Conservation (phyloP, 2,329 filamentous ascomycete species). For the Penicillium sp. region DNA sequence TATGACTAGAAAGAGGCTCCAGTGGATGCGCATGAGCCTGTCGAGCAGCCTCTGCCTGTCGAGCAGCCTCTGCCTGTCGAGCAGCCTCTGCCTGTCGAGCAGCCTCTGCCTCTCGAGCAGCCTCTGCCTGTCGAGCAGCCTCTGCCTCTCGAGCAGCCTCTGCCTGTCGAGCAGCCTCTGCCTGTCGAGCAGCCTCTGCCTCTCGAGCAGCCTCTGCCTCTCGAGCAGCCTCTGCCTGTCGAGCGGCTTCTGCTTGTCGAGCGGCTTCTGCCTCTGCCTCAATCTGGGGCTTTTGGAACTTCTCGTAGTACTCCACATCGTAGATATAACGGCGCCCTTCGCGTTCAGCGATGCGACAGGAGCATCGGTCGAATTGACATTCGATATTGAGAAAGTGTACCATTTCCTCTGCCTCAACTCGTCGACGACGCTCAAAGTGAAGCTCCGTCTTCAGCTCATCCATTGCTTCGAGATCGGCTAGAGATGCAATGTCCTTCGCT, state of each 20-base stretch:
- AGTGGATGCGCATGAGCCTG: constrained; percentile 1
- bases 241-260: constrained; percentile 1
- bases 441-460: constrained; percentile 50
- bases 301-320: constrained; percentile 34
- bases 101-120: not conserved
- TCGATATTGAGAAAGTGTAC: constrained; percentile 52
- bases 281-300: constrained; percentile 21
- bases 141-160: not conserved
- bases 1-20: constrained; percentile 15
- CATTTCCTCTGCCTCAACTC: constrained; percentile 56
- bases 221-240: not conserved
- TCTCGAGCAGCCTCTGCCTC: not conserved
- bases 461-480: constrained; percentile 45
- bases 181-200: constrained; percentile 7
- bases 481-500: constrained; percentile 22
- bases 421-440: constrained; percentile 48
- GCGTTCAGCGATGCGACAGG: constrained; percentile 47
- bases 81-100: not conserved
- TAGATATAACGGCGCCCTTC: constrained; percentile 42
- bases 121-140: not conserved
- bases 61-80: not conserved
- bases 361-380: constrained; percentile 50
- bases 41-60: constrained; percentile 4
- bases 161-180: not conserved
- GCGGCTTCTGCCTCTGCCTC: constrained; percentile 13